Conservation (phyloP, 441 rosid genomes). For the Macaranga tanarius region DNA sequence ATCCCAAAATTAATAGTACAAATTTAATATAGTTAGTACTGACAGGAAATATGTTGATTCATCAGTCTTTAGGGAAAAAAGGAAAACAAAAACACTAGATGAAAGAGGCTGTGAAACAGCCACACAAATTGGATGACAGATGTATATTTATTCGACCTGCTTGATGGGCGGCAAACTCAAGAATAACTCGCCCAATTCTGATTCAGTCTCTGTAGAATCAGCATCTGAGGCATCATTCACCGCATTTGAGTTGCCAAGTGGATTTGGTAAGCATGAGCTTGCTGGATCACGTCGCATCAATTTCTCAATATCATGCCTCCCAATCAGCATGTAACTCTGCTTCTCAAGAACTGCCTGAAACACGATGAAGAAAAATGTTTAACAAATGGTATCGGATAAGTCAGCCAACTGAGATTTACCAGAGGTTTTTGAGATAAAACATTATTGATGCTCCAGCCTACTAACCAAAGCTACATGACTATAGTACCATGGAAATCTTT, state of each 20-base stretch:
- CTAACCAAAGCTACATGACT: too few species aligned
- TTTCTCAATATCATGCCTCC: conserved; percentile 96
- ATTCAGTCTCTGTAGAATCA: conserved; percentile 56
- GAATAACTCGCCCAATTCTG: conserved; percentile 66
- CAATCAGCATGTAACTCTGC: conserved; percentile 97
- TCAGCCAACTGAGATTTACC: too few species aligned
- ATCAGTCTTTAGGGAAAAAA: neutral
- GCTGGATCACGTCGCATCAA: conserved; percentile 87
- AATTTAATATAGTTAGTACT: neutral
- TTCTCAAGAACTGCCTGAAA: conserved; percentile 98
- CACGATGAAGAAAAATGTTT: conserved; percentile 11
- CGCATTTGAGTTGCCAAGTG: conserved; percentile 42
- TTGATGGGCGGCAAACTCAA: conserved; percentile 77
- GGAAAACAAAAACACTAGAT: neutral
- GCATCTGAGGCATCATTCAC: conserved; percentile 39
- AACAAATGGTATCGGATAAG: neutral
- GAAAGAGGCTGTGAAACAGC: neutral
- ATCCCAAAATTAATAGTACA: neutral
- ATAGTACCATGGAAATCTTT: too few species aligned
- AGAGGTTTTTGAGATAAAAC: too few species aligned
- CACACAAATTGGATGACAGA: neutral
- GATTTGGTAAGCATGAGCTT: conserved; percentile 72
- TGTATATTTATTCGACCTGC: conserved; percentile 49
- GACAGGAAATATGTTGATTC: neutral
- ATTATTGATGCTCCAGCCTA: too few species aligned